Conservation (phyloP, 805 yeast species). For the Monosporozyma unispora region DNA sequence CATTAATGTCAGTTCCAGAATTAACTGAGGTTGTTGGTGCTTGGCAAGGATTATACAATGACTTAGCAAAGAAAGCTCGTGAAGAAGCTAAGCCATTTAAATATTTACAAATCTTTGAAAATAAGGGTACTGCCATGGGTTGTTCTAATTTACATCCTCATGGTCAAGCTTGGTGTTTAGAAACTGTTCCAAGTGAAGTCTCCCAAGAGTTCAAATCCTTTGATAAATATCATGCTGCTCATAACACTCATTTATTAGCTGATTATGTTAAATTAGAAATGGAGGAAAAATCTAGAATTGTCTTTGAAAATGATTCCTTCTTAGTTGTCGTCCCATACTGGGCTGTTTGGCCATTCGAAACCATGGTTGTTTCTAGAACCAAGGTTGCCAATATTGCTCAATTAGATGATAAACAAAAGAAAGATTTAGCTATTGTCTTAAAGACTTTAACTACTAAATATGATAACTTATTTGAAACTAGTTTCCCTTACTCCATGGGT, state of each 20-base stretch:
- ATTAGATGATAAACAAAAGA: conserved; percentile 38
- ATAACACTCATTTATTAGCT: conserved; percentile 44
- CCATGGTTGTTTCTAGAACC: conserved; percentile 47
- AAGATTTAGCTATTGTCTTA: conserved; percentile 48
- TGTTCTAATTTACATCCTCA: conserved; percentile 79
- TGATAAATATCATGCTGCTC: conserved; percentile 36
- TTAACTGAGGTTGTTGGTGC: conserved; percentile 43
- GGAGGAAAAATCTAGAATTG: conserved; percentile 41
- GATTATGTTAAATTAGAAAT: conserved; percentile 55
- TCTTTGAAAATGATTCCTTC: conserved; percentile 52
- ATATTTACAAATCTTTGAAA: conserved; percentile 67
- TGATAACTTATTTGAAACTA: conserved; percentile 60
- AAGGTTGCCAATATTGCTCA: conserved; percentile 44
- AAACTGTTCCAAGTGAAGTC: conserved; percentile 57
- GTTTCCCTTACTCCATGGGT: conserved; percentile 78
- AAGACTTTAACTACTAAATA: conserved; percentile 50
- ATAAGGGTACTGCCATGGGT: conserved; percentile 74
- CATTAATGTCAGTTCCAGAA: conserved; percentile 43
- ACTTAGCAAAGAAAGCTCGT: conserved; percentile 33
- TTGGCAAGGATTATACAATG: conserved; percentile 48
- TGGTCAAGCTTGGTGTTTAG: conserved; percentile 74
- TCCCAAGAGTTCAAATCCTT: conserved; percentile 46
- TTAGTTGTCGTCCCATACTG: conserved; percentile 67
- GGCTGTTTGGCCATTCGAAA: conserved; percentile 80
- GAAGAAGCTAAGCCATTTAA: conserved; percentile 38